Base-by-base conservation (phyloP, 2,329 filamentous ascomycete genomes). In the Corinectria fuckeliana region DNA sequence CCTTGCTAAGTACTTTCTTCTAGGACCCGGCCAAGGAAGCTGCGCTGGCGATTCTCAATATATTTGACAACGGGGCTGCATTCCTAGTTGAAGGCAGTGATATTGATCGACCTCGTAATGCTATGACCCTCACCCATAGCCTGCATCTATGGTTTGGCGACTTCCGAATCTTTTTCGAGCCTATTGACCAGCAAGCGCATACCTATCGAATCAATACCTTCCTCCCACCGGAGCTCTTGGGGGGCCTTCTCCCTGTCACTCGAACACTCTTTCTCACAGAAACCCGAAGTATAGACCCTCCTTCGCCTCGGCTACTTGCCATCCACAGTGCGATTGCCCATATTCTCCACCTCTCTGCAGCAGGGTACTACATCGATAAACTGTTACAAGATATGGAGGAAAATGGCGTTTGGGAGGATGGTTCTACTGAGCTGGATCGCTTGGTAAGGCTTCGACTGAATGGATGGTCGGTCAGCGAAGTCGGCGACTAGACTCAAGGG, bases 71-170 rank as follows among this genome's bases (percentile, higher is more conserved):
- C 28, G 73, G 71, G 23, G 67, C 74, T 32, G 66, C 67, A 9
- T 65, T 74, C 64, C 51, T 78, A 1, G 78, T 80, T 48, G 69
- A 78, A 41, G 77, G 76, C 48, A 52, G 61, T 25, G 69, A 78
- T 9, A 78, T 80, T 53, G 76, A 80, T 62, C 71, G 72, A 47
- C 75, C 76, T 28, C 62, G 65, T 21, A 80, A 81, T 63, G 76
- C 77, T 18, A 23, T 69, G 2, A 62, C 66, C 7, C 63, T 69
- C 14, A 68, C 13, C n/a, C 13, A n/a, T n/a, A 50, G 20, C 14
- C 49, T 58, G 18, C 68, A 69, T 21, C 14, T 39, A 11, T 26
- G 16, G 2, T 67, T 71, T 54, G 64, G 64, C 7, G 30, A n/a
- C 25, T 71, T 69, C 36, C n/a, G 58, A 5, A 45, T 70, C 10